phyloP scores from a whole-genome alignment of 1,284 basidiomycete species.

The Trichosporon asahii region DNA sequence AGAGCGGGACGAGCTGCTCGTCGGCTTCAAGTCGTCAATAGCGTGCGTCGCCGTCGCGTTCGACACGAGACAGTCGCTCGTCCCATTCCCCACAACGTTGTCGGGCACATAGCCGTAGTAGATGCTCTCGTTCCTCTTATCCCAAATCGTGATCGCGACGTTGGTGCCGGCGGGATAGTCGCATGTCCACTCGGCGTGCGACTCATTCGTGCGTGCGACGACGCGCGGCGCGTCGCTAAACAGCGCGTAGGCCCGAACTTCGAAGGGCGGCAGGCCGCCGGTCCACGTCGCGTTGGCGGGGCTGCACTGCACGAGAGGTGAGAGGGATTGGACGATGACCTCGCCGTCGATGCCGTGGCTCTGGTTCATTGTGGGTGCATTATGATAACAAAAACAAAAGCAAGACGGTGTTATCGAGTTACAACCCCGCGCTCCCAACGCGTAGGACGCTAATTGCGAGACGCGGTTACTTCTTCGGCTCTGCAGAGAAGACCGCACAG shows the following conservation, averaged over 20 bases:
- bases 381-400: too few relatives aligned
- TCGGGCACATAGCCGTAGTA: not conserved
- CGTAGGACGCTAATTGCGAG: not conserved
- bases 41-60: not conserved
- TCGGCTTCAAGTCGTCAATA: not conserved
- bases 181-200: not conserved
- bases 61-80: not conserved
- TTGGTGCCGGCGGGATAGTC: not conserved
- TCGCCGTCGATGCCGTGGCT: not conserved
- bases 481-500: not conserved
- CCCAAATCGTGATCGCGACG: not conserved
- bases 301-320: not conserved
- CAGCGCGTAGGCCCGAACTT: not conserved
- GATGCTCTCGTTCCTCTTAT: not conserved
- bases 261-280: not conserved
- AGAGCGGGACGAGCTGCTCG: not conserved
- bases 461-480: not conserved
- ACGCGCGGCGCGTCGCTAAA: not conserved
- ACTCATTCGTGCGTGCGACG: not conserved
- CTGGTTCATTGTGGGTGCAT: constrained; percentile 1
- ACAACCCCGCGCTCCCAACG: not conserved
- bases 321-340: not conserved
- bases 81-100: not conserved
- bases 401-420: not conserved
- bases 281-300: not conserved